Evolutionary conservation across 2,329 filamentous ascomycete genomes (phyloP), one percentile per base, ranked within the genome.

Genomic region (Neofusicoccum parvum): DNA sequence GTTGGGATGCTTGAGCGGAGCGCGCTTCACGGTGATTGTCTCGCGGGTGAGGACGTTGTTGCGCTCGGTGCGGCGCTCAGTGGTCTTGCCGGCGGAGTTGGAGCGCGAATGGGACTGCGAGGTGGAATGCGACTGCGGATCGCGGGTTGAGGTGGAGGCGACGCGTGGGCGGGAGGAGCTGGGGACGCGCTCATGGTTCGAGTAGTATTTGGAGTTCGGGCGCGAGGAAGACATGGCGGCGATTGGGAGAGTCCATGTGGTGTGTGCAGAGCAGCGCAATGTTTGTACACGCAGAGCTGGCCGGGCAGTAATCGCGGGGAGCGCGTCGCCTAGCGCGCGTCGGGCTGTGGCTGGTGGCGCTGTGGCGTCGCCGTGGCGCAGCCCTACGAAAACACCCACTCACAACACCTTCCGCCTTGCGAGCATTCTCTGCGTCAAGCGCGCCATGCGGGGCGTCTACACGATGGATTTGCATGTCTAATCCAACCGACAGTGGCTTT

Each of bases 81-180:
- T 20, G 36, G 63, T 27, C 20, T 60, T 62, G 64, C 46, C 45
- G n/a, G 54, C 45, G 23, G 54, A 60, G 12, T 65, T 54, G 12
- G 48, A 50, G 32, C 63, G 53, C 27, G 63, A 65, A 14, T 56
- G 53, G 15, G 64, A 53, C 17, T 51, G 64, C n/a, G 48, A 54
- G 41, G 50, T 53, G 39, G 63, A 51, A 37, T 58, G 63, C 63
- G 63, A 58, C 17, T 46, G 54, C 62, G 51, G 64, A 45, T 65
- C 63, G 53, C 63, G 63, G 27, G 41, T 58, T 20, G 64, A 64
- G 14, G 65, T 68, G 43, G 75, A 75, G 51, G 74, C 68, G 58
- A 74, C 76, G 73, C 75, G 77, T 73, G 76, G 75, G 71, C 75
- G 74, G 63, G 76, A 68, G 36, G 72, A 71, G 45, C 65, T 67